Percentiles rank a stretch among this genome's conserved stretches.
Evolutionary conservation across 495 filamentous ascomycete genomes (phyloP).

Genomic region (Chaetomium fimeti): DNA sequence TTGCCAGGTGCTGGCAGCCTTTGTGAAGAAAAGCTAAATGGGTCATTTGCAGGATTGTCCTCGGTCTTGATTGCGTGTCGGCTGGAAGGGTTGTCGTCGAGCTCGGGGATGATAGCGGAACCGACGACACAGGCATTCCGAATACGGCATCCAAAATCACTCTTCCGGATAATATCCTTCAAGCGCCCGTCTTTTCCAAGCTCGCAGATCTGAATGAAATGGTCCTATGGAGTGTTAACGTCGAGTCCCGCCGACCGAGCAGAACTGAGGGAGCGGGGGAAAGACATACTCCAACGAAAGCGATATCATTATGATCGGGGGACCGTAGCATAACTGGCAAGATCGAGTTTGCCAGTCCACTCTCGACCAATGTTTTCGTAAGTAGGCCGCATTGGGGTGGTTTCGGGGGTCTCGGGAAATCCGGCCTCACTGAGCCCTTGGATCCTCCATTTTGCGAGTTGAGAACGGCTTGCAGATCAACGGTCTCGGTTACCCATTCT

Average conservation of each 20-base stretch:
- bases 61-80: slow-evolving; percentile 33
- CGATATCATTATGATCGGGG: slow-evolving; percentile 73
- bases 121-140: slow-evolving; percentile 63
- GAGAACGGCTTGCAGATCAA: slow-evolving; percentile 46
- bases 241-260: background rate
- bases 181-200: slow-evolving; percentile 61
- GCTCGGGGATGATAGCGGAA: slow-evolving; percentile 27
- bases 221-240: slow-evolving; percentile 46
- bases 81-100: slow-evolving; percentile 27
- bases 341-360: slow-evolving; percentile 73
- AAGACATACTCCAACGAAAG: slow-evolving; percentile 73
- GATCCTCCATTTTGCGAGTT: slow-evolving; percentile 29
- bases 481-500: slow-evolving; percentile 56
- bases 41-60: slow-evolving; percentile 31
- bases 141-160: slow-evolving; percentile 71
- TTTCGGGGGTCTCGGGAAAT: slow-evolving; percentile 33
- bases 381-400: slow-evolving; percentile 65
- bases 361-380: slow-evolving; percentile 71
- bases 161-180: slow-evolving; percentile 66
- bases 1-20: background rate
- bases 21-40: slow-evolving; percentile 18
- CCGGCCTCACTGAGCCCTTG: slow-evolving; percentile 28
- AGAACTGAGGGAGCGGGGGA: no score
- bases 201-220: slow-evolving; percentile 70
- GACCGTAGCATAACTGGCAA: slow-evolving; percentile 75